Percentiles rank a stretch among this genome's conserved stretches.
These are phyloP conservation scores for Spinellus fusiger DNA, from an alignment of 192 early-diverging fungal genomes.

Conservation along the genomic window DNA sequence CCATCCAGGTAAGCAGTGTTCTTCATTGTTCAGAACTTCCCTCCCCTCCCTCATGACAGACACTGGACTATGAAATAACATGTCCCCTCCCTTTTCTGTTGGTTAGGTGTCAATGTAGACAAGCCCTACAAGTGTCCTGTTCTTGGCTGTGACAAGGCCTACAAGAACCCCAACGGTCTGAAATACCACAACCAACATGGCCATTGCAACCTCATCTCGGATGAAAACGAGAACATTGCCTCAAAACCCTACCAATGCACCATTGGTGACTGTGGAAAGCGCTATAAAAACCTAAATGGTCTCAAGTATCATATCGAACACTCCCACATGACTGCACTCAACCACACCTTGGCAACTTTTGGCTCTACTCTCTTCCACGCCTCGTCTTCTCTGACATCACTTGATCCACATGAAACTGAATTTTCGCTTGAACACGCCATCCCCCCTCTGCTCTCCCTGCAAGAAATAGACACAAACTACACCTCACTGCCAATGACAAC, in stretches of 20 bases:
- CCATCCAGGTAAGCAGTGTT: neutral
- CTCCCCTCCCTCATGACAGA: neutral
- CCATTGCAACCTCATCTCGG: constrained; percentile 56
- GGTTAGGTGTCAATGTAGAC: constrained; percentile 32
- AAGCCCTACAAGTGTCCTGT: constrained; percentile 89
- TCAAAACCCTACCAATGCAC: constrained; percentile 75
- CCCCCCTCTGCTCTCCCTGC: too few species aligned
- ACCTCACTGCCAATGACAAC: too few species aligned
- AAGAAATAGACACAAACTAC: too few species aligned
- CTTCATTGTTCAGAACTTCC: neutral
- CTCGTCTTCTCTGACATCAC: neutral
- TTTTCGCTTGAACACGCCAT: neutral
- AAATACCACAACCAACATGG: constrained; percentile 98
- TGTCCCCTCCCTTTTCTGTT: neutral
- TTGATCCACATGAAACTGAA: neutral
- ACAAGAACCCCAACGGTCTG: constrained; percentile 98
- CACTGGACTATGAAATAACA: neutral
- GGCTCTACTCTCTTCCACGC: constrained; percentile 13
- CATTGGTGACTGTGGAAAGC: constrained; percentile 80
- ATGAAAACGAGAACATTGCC: constrained; percentile 49
- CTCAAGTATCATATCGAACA: constrained; percentile 95
- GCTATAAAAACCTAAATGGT: constrained; percentile 96
- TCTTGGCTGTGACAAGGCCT: constrained; percentile 85
- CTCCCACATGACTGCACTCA: constrained; percentile 55
- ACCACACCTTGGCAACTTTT: constrained; percentile 31